Evolutionary conservation across 1,139 yeast species (phyloP).

Genomic region (Suhomyces guaymorum): DNA sequence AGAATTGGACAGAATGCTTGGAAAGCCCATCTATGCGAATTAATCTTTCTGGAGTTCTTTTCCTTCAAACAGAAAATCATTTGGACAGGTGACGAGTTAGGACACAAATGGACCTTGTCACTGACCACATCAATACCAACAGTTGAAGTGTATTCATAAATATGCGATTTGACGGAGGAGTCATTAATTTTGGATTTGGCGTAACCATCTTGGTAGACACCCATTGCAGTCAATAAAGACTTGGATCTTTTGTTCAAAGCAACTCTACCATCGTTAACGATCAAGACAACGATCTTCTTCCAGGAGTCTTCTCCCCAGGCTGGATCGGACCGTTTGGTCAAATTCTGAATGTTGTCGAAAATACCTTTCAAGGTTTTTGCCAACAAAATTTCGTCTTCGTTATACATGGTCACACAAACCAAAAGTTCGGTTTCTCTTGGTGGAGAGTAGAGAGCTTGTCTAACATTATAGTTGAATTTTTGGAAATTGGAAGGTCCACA

Average conservation of each 20-base stretch:
- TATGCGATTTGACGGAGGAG: slow-evolving; percentile 66
- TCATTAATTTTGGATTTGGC: slow-evolving; percentile 78
- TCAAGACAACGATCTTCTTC: slow-evolving; percentile 74
- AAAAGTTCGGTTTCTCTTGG: slow-evolving; percentile 72
- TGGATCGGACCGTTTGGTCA: slow-evolving; percentile 57
- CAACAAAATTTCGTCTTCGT: slow-evolving; percentile 71
- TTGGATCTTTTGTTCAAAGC: slow-evolving; percentile 66
- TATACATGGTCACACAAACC: slow-evolving; percentile 78
- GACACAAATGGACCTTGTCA: slow-evolving; percentile 54
- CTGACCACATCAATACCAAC: slow-evolving; percentile 70
- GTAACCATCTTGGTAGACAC: slow-evolving; percentile 79
- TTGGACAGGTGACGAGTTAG: slow-evolving; percentile 69
- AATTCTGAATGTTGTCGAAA: slow-evolving; percentile 67
- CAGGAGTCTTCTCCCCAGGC: slow-evolving; percentile 81
- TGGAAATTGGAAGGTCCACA: slow-evolving; percentile 71
- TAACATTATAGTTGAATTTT: slow-evolving; percentile 57
- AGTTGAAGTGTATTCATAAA: slow-evolving; percentile 78
- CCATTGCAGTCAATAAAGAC: slow-evolving; percentile 68
- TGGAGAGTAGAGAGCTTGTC: slow-evolving; percentile 66
- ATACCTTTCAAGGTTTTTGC: slow-evolving; percentile 78
- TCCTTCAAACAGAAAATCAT: slow-evolving; percentile 77
- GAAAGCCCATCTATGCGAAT: slow-evolving; percentile 84
- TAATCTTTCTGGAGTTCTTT: slow-evolving; percentile 71
- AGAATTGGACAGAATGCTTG: slow-evolving; percentile 75
- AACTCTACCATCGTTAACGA: slow-evolving; percentile 77